Conservation (phyloP, 1,284 basidiomycete genomes). For the Ganoderma meredithae region DNA sequence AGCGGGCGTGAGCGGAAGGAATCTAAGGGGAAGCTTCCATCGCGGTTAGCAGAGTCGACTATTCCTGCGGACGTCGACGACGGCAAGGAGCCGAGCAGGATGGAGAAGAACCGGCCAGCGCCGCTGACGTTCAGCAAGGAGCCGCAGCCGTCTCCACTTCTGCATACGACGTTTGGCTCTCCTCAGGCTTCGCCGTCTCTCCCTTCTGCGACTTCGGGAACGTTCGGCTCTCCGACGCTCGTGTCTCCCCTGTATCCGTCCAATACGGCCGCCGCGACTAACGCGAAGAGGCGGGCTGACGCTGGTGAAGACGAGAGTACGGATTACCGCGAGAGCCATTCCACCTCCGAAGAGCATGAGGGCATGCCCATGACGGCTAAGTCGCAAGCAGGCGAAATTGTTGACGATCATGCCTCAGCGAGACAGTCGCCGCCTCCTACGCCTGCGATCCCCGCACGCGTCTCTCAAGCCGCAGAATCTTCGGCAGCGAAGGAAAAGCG, state of each 20-base stretch:
- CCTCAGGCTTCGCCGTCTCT: constrained; percentile 49
- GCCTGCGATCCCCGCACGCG: constrained; percentile 15
- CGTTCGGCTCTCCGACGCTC: constrained; percentile 36
- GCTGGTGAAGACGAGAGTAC: constrained; percentile 12
- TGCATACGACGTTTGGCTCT: constrained; percentile 62
- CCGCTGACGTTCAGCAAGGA: constrained; percentile 30
- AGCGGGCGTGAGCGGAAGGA: constrained; percentile 21
- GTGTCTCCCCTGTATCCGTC: constrained; percentile 31
- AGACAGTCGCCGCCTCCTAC: constrained; percentile 18
- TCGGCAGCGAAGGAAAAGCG: constrained; percentile 29
- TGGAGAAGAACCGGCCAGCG: constrained; percentile 32
- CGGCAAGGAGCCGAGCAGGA: constrained; percentile 17
- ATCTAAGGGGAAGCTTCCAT: constrained; percentile 24
- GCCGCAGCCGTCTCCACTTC: constrained; percentile 49
- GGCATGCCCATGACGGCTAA: constrained; percentile 24
- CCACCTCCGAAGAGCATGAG: not conserved
- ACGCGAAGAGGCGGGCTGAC: constrained; percentile 45
- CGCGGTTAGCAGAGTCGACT: constrained; percentile 24
- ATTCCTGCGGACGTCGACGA: constrained; percentile 21
- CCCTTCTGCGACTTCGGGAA: constrained; percentile 28
- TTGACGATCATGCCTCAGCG: constrained; percentile 15
- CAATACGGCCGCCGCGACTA: constrained; percentile 41
- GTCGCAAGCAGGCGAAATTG: constrained; percentile 24
- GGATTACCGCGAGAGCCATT: constrained; percentile 11
- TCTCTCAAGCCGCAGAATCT: constrained; percentile 5